These are phyloP conservation scores for Claviceps citrina DNA, from an alignment of 2,329 filamentous ascomycete genomes.

Conservation along the genomic window DNA sequence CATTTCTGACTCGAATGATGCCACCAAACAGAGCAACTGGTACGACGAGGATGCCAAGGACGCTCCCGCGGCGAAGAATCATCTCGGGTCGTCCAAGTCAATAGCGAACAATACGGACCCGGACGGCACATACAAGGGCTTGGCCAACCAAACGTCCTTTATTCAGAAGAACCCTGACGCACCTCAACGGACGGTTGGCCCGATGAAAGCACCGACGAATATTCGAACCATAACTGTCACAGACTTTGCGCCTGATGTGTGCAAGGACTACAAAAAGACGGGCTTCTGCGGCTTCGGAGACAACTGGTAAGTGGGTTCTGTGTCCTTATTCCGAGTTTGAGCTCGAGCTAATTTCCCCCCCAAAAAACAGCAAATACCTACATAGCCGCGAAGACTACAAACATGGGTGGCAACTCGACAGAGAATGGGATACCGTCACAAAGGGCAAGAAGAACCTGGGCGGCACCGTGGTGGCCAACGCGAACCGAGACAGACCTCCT, in stretches of 20 bases:
- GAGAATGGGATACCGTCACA: constrained; percentile 77
- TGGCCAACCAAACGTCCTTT: constrained; percentile 56
- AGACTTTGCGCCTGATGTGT: constrained; percentile 84
- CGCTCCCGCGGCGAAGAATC: constrained; percentile 31
- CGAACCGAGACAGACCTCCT: constrained; percentile 28
- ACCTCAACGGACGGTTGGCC: constrained; percentile 56
- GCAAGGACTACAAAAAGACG: constrained; percentile 83
- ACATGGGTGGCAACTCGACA: constrained; percentile 88
- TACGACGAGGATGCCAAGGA: constrained; percentile 57
- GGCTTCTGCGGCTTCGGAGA: constrained; percentile 28
- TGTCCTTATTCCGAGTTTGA: too few relatives aligned
- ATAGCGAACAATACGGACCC: constrained; percentile 19
- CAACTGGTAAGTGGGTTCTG: constrained; percentile 23
- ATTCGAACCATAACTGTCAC: constrained; percentile 80
- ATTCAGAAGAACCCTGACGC: constrained; percentile 71
- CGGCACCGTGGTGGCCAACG: constrained; percentile 47
- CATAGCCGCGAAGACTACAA: constrained; percentile 68
- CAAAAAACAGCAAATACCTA: constrained; percentile 48
- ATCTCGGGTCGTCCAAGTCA: constrained; percentile 41
- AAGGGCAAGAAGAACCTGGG: constrained; percentile 50
- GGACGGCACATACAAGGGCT: constrained; percentile 63
- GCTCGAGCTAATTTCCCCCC: constrained; percentile 2
- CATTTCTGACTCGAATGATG: constrained; percentile 61
- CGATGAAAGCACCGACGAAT: constrained; percentile 76
- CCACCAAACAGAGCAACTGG: constrained; percentile 81